Evolutionary conservation across 2,329 filamentous ascomycete species (phyloP).

Genomic region (Pseudonectria buxi): DNA sequence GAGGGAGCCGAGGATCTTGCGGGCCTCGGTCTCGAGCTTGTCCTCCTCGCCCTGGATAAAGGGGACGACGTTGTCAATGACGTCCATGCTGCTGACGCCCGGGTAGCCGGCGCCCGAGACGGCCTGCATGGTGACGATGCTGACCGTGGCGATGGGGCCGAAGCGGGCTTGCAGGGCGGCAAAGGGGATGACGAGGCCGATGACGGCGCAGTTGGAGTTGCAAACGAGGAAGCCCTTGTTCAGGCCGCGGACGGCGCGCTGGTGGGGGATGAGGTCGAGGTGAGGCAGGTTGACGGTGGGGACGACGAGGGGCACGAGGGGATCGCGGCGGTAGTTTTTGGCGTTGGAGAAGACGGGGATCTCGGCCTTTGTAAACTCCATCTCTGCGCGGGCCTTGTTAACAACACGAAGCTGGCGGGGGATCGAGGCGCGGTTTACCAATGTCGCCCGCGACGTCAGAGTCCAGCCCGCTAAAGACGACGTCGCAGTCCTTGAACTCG

Average conservation of each 20-base stretch:
- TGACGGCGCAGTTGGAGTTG: constrained; percentile 97
- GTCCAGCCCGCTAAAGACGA: constrained; percentile 90
- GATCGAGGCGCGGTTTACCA: too few relatives aligned
- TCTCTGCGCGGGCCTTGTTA: constrained; percentile 55
- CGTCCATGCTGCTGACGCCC: constrained; percentile 87
- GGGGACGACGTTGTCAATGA: constrained; percentile 92
- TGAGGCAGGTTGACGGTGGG: constrained; percentile 91
- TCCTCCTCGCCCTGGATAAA: constrained; percentile 93
- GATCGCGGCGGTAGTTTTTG: constrained; percentile 91
- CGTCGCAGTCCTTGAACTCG: constrained; percentile 82
- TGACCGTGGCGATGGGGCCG: constrained; percentile 68
- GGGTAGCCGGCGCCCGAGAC: constrained; percentile 89
- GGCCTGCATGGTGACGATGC: constrained; percentile 89
- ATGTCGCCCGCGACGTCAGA: constrained; percentile 88
- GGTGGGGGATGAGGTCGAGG: constrained; percentile 82
- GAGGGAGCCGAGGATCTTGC: constrained; percentile 82
- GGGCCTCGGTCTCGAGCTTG: constrained; percentile 89
- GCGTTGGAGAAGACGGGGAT: constrained; percentile 95
- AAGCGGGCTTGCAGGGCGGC: constrained; percentile 83
- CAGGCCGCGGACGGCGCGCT: constrained; percentile 65
- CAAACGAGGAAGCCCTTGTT: constrained; percentile 89
- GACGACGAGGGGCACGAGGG: constrained; percentile 85
- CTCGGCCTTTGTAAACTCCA: constrained; percentile 82
- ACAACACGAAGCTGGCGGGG: too few relatives aligned
- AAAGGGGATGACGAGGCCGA: constrained; percentile 91